phyloP scores from a whole-genome alignment of 805 yeast species.

The Debaryomyces maramus region DNA sequence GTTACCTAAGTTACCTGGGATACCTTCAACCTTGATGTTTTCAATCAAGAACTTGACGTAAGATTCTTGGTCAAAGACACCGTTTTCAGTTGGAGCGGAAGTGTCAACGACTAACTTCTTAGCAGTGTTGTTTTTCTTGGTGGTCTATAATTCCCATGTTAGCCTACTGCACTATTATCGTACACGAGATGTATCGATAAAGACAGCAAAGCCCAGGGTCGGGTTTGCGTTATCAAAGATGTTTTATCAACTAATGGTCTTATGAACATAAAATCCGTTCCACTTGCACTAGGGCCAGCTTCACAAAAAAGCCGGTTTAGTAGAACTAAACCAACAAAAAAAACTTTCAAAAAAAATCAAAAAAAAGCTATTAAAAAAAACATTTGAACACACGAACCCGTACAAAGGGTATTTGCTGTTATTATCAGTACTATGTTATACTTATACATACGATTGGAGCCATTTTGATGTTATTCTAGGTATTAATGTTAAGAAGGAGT shows the following conservation, averaged over 20 bases:
- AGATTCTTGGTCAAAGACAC: constrained; percentile 96
- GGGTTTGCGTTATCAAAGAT: constrained; percentile 28
- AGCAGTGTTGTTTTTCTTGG: constrained; percentile 68
- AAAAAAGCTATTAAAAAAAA: constrained; percentile 5
- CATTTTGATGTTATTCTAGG: constrained; percentile 43
- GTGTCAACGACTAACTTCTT: constrained; percentile 94
- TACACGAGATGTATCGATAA: constrained; percentile 22
- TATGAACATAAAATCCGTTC: constrained; percentile 11
- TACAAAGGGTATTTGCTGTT: constrained; percentile 37
- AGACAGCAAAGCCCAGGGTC: constrained; percentile 53
- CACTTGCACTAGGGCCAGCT: constrained; percentile 13
- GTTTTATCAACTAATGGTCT: constrained; percentile 4
- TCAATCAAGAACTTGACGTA: constrained; percentile 97
- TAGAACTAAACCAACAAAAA: constrained; percentile 1
- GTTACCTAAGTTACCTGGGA: constrained; percentile 95
- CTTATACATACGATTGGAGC: constrained; percentile 89
- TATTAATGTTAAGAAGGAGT: no score
- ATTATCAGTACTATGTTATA: constrained; percentile 8
- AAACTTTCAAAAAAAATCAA: background rate
- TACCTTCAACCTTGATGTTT: constrained; percentile 98
- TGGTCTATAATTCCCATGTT: constrained; percentile 65
- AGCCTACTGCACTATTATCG: constrained; percentile 70
- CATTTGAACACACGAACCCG: constrained; percentile 26
- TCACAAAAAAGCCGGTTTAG: background rate
- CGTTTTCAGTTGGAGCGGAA: constrained; percentile 95